These are phyloP conservation scores for Aspergillus coremiiformis DNA, from an alignment of 495 filamentous ascomycete species.

Conservation along the genomic window DNA sequence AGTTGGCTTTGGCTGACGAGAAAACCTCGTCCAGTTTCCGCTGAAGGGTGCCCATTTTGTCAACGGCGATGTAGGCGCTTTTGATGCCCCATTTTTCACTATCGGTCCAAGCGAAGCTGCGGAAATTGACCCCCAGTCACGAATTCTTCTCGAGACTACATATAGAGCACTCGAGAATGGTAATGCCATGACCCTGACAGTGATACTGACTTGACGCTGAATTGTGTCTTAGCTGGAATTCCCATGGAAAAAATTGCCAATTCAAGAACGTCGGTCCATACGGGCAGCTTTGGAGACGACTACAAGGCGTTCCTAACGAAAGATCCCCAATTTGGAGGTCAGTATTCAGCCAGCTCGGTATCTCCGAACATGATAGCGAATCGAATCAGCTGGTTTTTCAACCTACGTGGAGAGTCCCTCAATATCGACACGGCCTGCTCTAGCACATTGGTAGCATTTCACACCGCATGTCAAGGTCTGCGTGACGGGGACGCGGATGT, in stretches of 20 bases:
- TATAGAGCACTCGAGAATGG: slow-evolving; percentile 51
- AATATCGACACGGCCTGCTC: slow-evolving; percentile 46
- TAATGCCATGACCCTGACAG: no score
- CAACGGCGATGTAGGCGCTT: slow-evolving; percentile 24
- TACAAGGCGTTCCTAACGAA: not conserved
- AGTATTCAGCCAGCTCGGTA: no score
- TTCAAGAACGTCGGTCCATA: slow-evolving; percentile 16
- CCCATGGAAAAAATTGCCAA: slow-evolving; percentile 10
- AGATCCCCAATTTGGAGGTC: no score
- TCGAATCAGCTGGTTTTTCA: slow-evolving; percentile 41
- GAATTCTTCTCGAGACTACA: slow-evolving; percentile 46
- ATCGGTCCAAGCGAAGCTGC: slow-evolving; percentile 45
- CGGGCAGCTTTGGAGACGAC: slow-evolving; percentile 5
- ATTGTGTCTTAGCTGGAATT: slow-evolving; percentile 15
- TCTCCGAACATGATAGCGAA: slow-evolving; percentile 19
- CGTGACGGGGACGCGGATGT: slow-evolving; percentile 14
- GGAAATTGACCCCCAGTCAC: slow-evolving; percentile 52
- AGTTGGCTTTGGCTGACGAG: no score
- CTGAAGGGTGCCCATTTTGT: slow-evolving; percentile 25
- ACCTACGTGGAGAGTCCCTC: slow-evolving; percentile 37
- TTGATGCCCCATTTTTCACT: slow-evolving; percentile 43
- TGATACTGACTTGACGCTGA: no score
- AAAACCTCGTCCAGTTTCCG: not conserved
- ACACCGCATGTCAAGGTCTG: slow-evolving; percentile 36
- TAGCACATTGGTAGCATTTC: slow-evolving; percentile 34